Evolutionary conservation across 78 protist genomes (phyloP), one percentile per base, ranked within the genome.

Genomic region (Dictyostelium citrinum): DNA sequence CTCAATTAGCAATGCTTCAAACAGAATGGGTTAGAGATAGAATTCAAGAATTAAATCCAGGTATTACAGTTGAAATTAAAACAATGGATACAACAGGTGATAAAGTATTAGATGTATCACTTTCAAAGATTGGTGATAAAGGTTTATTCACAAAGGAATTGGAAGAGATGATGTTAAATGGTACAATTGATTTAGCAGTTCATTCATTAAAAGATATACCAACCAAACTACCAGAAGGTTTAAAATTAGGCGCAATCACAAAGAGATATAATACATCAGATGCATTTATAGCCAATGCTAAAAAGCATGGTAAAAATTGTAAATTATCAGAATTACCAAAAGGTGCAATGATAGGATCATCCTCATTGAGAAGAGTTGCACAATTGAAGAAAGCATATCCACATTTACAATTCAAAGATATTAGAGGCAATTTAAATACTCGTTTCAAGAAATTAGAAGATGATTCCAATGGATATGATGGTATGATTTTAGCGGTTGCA

Each of bases 91-190:
- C 98, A 22, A 72, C 91, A 55, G 98, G 98, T 6, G 98, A 96
- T 72, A 84, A 78, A 71, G 91, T 94, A 22, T 90, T 96, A 35
- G 96, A 95, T 77, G 91, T 86, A 37, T 92, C 98, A 27, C 91
- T 96, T 12, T 81, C 86, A 60, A 93, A 90, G 86, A 79, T 96
- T 67, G 98, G 98, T 39, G 98, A 95, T 82, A 96, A 96, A 80
- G 98, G 98, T 31, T 85, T 96, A 70, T 96, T 96, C 81, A 96
- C 98, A 31, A 90, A 95, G 85, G 98, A 96, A 68, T 72, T 96
- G 14, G 98, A 96, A 64, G 97, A 86, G 29, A 20, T 81, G 83
- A 92, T 96, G 75, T 49, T 94, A 64, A n/a, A 45, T 49, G 88
- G 90, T 49, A 31, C 70, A 3, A 82, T 95, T 39, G 98, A 96